Evolutionary conservation across 257 asterid genomes (phyloP).

Genomic region (Solanum sitiens): DNA sequence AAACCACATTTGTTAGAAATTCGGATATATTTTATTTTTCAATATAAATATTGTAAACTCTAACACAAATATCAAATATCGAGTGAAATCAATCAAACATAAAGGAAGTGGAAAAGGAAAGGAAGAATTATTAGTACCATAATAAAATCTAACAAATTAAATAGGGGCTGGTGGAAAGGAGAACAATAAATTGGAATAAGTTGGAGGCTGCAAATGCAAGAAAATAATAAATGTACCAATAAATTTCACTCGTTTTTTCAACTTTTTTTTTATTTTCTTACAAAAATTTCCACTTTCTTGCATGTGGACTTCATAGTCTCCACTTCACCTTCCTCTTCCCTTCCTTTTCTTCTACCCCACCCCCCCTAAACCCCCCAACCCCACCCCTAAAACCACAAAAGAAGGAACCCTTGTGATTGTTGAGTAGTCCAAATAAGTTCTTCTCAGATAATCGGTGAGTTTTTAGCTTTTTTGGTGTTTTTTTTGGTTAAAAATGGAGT

Average conservation of each 20-base stretch:
- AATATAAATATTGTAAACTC: too few relatives aligned
- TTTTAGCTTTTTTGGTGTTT: neutral
- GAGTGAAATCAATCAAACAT: neutral
- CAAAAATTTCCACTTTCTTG: constrained; percentile 21
- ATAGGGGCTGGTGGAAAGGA: neutral
- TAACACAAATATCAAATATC: neutral
- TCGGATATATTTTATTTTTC: too few relatives aligned
- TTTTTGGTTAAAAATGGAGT: neutral
- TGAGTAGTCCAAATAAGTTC: neutral
- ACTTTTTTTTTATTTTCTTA: neutral
- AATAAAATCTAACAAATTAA: neutral
- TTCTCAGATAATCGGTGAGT: constrained; percentile 17
- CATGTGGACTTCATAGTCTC: constrained; percentile 31
- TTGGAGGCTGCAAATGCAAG: constrained; percentile 1
- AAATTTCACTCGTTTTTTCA: constrained; percentile 61
- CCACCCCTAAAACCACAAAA: neutral
- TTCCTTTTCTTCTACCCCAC: neutral
- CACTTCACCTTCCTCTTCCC: constrained; percentile 19
- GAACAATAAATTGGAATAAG: neutral
- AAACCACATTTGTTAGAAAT: neutral
- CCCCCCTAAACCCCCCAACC: neutral
- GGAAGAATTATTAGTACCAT: neutral
- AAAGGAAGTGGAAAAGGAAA: neutral
- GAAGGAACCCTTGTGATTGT: constrained; percentile 19
- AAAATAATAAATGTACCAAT: constrained; percentile 4